phyloP scores from a whole-genome alignment of 2,329 filamentous ascomycete species.

The Cryphonectria nitschkei region DNA sequence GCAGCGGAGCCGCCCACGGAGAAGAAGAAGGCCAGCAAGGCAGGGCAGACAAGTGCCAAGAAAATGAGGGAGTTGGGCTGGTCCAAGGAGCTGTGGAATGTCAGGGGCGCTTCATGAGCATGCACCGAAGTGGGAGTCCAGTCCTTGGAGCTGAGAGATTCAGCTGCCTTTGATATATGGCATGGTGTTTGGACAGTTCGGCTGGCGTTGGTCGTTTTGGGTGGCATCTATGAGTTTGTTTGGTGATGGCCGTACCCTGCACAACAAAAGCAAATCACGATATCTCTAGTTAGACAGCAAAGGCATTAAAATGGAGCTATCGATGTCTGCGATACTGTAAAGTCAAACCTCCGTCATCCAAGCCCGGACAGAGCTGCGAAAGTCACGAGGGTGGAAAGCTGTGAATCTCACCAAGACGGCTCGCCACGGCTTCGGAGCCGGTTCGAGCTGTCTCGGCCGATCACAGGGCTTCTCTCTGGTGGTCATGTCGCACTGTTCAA shows the following conservation, averaged over 20 bases:
- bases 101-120: conserved; percentile 45
- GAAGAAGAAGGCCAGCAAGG: conserved; percentile 46
- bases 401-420: no score
- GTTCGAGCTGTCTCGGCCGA: no score
- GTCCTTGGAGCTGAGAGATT: neutral
- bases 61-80: conserved; percentile 65
- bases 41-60: conserved; percentile 55
- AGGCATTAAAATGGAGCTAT: conserved; percentile 3
- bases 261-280: conserved; percentile 21
- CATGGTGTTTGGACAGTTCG: neutral
- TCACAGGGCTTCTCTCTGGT: no score
- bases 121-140: neutral
- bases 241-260: conserved; percentile 14
- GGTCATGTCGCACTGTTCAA: no score
- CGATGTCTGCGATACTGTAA: neutral
- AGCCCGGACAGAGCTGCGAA: neutral
- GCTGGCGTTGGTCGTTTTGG: neutral
- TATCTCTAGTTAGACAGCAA: conserved; percentile 20
- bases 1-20: conserved; percentile 57
- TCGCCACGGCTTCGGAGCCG: no score
- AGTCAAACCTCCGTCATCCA: neutral
- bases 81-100: conserved; percentile 65
- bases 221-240: conserved; percentile 17
- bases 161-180: conserved; percentile 1
- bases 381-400: neutral